phyloP scores from a whole-genome alignment of 371 early-diverging fungal species.

The Mortierella sp. region DNA sequence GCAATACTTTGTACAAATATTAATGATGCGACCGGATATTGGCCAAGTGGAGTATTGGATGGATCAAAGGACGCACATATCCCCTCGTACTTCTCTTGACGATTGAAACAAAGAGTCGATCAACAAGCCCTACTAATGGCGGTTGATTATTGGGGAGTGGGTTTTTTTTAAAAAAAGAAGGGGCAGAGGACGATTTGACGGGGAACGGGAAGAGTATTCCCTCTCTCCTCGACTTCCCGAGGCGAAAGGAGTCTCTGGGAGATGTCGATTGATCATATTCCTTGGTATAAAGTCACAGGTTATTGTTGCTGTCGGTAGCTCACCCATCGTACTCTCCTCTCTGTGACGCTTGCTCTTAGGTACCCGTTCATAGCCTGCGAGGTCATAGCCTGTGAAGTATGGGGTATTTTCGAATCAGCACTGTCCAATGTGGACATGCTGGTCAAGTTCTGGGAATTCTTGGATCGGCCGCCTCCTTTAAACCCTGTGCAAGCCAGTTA shows the following conservation, averaged over 20 bases:
- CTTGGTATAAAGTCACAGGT: not conserved
- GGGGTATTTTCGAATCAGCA: constrained; percentile 82
- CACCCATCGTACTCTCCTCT: too few species aligned
- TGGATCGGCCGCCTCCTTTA: constrained; percentile 82
- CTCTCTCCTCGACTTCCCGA: constrained; percentile 1
- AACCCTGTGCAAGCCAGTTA: constrained; percentile 85
- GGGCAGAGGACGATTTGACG: not conserved
- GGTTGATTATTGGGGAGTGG: not conserved
- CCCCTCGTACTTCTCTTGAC: too few species aligned
- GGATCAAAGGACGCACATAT: too few species aligned
- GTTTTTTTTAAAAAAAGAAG: not conserved
- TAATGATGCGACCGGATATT: too few species aligned
- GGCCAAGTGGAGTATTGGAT: too few species aligned
- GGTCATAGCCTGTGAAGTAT: constrained; percentile 87
- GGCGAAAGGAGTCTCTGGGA: not conserved
- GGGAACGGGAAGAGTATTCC: not conserved
- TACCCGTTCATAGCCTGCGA: constrained; percentile 90
- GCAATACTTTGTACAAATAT: too few species aligned
- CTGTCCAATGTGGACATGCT: constrained; percentile 75
- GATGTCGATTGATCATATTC: not conserved
- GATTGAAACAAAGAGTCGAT: not conserved
- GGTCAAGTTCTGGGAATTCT: constrained; percentile 83
- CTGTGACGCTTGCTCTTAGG: too few species aligned
- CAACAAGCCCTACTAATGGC: not conserved
- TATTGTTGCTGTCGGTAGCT: not conserved